These are phyloP conservation scores for Elaeis oleifera DNA, from an alignment of 202 grass and related monocot genomes.

Conservation along the genomic window DNA sequence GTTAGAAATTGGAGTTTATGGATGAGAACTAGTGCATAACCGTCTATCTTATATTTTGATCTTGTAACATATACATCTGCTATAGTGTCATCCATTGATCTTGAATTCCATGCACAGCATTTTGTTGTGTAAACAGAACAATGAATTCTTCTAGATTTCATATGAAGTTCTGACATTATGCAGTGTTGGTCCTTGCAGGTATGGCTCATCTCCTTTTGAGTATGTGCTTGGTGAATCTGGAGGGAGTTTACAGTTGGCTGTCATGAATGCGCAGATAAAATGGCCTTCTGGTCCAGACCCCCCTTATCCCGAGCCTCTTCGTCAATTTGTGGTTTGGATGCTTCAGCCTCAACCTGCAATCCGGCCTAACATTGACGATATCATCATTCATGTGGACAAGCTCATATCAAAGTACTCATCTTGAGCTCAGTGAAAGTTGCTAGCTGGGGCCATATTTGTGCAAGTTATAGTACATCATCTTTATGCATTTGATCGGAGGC, in stretches of 20 bases:
- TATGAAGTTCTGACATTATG: constrained; percentile 8
- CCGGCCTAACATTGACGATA: constrained; percentile 69
- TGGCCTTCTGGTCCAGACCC: constrained; percentile 54
- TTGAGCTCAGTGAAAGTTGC: neutral
- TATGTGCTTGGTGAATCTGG: constrained; percentile 69
- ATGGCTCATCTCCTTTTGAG: constrained; percentile 82
- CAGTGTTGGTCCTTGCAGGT: constrained; percentile 34
- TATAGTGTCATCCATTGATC: no score
- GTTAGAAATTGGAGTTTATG: no score
- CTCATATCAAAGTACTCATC: constrained; percentile 55
- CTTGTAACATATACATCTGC: no score
- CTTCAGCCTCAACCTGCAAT: constrained; percentile 63
- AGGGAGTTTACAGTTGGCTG: constrained; percentile 83
- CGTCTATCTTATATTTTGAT: no score
- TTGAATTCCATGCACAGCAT: no score
- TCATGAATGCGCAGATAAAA: constrained; percentile 74
- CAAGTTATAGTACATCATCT: neutral
- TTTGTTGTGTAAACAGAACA: no score
- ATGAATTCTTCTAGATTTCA: no score
- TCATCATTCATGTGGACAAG: constrained; percentile 82
- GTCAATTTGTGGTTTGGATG: constrained; percentile 80
- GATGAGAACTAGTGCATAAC: no score
- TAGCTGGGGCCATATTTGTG: neutral
- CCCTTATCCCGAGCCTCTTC: constrained; percentile 68
- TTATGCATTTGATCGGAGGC: no score